Base-by-base conservation (phyloP, 805 yeast genomes). In the Pichia rugopelliculosa region DNA sequence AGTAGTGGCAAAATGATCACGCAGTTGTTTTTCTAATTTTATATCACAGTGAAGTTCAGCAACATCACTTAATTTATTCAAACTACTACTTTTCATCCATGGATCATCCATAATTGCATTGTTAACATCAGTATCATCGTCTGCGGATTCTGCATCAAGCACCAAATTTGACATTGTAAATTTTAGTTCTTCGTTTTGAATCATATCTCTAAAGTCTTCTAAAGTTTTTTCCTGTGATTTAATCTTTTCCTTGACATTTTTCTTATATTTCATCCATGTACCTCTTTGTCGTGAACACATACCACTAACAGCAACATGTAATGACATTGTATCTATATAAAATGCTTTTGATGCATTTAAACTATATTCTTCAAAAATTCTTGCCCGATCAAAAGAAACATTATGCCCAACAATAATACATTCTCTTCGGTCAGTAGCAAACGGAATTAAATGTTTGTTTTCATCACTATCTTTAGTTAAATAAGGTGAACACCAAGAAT, bases 401-500 rank as follows among this genome's bases (percentile, higher is more conserved):
- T 91, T 89, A 62, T 88, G 96, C 0, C 99, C 99, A 3, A 95
- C 74, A 2, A 93, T 72, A 7, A 93, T 68, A 53, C 80, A 82
- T 7, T 75, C 72, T 2, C 56, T 56, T 7, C 38, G 18, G 3
- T 61, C 60, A 12, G 64, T 61, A 0, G 80, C 70, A 11, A 42
- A 25, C 0, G 98, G 96, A 0, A 95, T 79, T 46, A 95, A 65
- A 56, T 88, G 95, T 15, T 59, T 57, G 26, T 82, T 75, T 3
- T 62, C 56, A 6, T 70, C 67, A 3, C 79, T 66, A 42, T 77
- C 80, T 3, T 75, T 76, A 1, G 84, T 73, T 20, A 93, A 62
- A 60, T 75, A 81, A 0, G 99, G 99, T 0, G 96, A 88, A 9
- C 88, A 81, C 99, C 99, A 93, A 0, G 82, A 80, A 59, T 90